Base-by-base conservation (phyloP, 352 stramenopile genomes). In the Phytophthora ohioensis region DNA sequence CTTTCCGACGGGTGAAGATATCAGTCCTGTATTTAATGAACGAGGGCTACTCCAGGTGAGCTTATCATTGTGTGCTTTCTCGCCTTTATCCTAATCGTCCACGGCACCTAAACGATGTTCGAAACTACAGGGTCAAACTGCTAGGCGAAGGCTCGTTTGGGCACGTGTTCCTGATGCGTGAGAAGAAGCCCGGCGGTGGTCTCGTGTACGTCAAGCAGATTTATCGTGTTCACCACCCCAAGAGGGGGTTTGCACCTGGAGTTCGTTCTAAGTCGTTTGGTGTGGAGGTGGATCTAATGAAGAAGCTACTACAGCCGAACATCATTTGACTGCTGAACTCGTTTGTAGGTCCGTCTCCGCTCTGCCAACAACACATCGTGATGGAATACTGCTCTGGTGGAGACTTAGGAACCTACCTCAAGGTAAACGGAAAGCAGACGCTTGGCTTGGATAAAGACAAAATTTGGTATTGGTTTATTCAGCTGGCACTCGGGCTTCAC, bases 371-470 rank as follows among this genome's bases (percentile, higher is more conserved):
- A 90, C 93, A 82, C 57, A 97, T 98, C 46, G 85, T 97, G 48
- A 98, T 98, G 94, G 88, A 96, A 48, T 98, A 97, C 64, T 98
- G 90, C 67, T 91, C 97, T 17, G 92, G 92, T 9, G 78, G 81
- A 32, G 82, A 92, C 49, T 47, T 91, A n/a, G 67, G 67, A 12
- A 64, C 64, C 3, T 83, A 85, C 53, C 42, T 92, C 5, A 58
- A 55, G 45, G 46, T 45, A 64, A 47, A 39, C 3, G 15, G 39
- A 15, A 51, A 35, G 6, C 32, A 57, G 10, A n/a, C 21, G 5
- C 35, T 27, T 17, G 17, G 41, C 4, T 53, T 68, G 5, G 9
- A 15, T 36, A 92, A 98, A 77, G 75, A 91, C 53, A 85, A 89
- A 54, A 82, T 98, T 32, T 88, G 95, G 72, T 88, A 94, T 48